These are phyloP conservation scores for Debaryomycetaceae sp. DNA, from an alignment of 1,139 yeast genomes.

Conservation along the genomic window DNA sequence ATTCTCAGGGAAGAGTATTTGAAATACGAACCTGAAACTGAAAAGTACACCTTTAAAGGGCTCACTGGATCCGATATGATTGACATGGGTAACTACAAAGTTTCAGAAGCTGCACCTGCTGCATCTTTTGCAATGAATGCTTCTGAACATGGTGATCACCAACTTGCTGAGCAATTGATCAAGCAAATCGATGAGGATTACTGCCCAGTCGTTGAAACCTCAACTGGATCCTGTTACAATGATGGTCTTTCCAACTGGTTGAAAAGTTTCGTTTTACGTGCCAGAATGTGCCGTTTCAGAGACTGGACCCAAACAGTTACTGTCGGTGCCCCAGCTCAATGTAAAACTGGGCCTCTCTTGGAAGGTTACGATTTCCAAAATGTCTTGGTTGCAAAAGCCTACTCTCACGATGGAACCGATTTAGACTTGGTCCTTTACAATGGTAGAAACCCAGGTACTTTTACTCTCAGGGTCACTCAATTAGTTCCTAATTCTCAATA, in stretches of 20 bases:
- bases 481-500: conserved; percentile 1
- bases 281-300: conserved; percentile 3
- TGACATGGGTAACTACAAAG: conserved; percentile 5
- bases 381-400: conserved; percentile 5
- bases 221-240: conserved; percentile 4
- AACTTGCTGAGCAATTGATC: conserved; percentile 4
- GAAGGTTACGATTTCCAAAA: conserved; percentile 5
- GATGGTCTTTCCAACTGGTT: conserved; percentile 1
- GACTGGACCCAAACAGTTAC: conserved; percentile 1
- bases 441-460: conserved; percentile 4
- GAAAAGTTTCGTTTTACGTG: conserved; percentile 2
- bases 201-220: conserved; percentile 4
- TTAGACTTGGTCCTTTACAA: conserved; percentile 5
- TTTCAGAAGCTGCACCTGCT: conserved; percentile 4
- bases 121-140: conserved; percentile 5
- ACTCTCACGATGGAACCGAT: conserved; percentile 3
- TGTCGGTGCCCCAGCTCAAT: conserved; percentile 3
- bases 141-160: conserved; percentile 4
- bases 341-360: conserved; percentile 3
- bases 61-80: conserved; percentile 4
- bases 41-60: conserved; percentile 3
- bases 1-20: conserved; percentile 3
- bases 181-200: conserved; percentile 5
- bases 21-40: conserved; percentile 2
- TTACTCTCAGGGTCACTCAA: conserved; percentile 2